phyloP scores from a whole-genome alignment of 306 rosid genomes.

The Malus sieversii region DNA sequence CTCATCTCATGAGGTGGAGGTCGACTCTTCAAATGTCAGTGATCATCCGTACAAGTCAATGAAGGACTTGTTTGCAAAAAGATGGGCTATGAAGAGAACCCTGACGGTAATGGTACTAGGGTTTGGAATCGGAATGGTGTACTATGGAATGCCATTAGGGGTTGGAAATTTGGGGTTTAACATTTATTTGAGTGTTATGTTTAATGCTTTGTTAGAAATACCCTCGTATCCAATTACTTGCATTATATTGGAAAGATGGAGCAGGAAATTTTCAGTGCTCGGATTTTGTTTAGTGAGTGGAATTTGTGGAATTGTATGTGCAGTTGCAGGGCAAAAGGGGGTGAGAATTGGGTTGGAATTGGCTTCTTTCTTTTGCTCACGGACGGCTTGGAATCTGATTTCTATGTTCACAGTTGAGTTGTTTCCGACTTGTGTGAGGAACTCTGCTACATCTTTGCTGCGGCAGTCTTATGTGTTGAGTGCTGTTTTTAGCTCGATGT shows the following conservation, averaged over 20 bases:
- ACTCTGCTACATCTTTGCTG: constrained; percentile 30
- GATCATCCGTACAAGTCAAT: constrained; percentile 15
- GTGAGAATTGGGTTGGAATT: constrained; percentile 18
- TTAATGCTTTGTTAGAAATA: constrained; percentile 33
- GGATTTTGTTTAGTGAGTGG: constrained; percentile 6
- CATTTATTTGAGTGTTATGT: constrained; percentile 21
- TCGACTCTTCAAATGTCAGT: neutral
- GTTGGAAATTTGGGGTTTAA: constrained; percentile 35
- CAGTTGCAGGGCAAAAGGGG: neutral
- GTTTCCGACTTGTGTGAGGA: constrained; percentile 47
- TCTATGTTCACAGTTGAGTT: constrained; percentile 31
- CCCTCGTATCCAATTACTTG: constrained; percentile 23
- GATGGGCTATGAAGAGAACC: constrained; percentile 19
- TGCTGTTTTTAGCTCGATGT: constrained; percentile 11
- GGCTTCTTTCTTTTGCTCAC: constrained; percentile 25
- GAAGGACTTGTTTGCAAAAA: constrained; percentile 5
- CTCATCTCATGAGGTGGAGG: neutral
- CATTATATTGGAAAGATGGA: constrained; percentile 8
- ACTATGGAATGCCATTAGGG: constrained; percentile 36
- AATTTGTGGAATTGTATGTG: constrained; percentile 6
- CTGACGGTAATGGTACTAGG: constrained; percentile 4
- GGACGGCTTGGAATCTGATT: constrained; percentile 21
- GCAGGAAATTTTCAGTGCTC: constrained; percentile 2
- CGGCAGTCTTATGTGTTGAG: constrained; percentile 23
- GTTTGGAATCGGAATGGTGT: constrained; percentile 31